A percentile compares a stretch with the other conserved stretches of the same genome.
Conservation (phyloP, 1,284 basidiomycete genomes). For the Hortiboletus rubellus region DNA sequence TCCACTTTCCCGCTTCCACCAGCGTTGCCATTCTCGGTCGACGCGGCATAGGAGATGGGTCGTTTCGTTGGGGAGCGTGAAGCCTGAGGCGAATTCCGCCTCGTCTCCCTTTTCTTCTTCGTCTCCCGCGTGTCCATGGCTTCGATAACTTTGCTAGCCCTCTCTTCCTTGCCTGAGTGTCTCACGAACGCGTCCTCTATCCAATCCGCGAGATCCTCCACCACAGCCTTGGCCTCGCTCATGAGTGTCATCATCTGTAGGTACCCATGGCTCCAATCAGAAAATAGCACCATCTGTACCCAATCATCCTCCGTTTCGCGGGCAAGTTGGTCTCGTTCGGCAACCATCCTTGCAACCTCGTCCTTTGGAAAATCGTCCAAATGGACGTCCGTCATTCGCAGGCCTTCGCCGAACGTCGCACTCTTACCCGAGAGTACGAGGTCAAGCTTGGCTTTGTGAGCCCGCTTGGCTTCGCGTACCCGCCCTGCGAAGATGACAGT, state of each 20-base stretch:
- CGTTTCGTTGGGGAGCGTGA: slow-evolving; percentile 28
- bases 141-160: slow-evolving; percentile 15
- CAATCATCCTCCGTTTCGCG: slow-evolving; percentile 88
- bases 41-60: background rate
- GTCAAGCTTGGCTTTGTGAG: slow-evolving; percentile 70
- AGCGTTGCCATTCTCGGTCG: background rate
- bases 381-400: slow-evolving; percentile 44
- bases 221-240: slow-evolving; percentile 78
- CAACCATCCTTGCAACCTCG: slow-evolving; percentile 45
- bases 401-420: slow-evolving; percentile 54
- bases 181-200: slow-evolving; percentile 77
- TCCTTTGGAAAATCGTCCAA: slow-evolving; percentile 29
- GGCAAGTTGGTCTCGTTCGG: slow-evolving; percentile 59
- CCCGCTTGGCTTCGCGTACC: slow-evolving; percentile 88
- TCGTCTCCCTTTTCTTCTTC: slow-evolving; percentile 20
- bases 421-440: slow-evolving; percentile 54
- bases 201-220: slow-evolving; percentile 92
- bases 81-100: slow-evolving; percentile 22
- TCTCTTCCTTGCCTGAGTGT: slow-evolving; percentile 24
- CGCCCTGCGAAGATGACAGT: slow-evolving; percentile 94
- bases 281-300: slow-evolving; percentile 90
- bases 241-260: slow-evolving; percentile 92
- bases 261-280: slow-evolving; percentile 93
- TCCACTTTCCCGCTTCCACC: slow-evolving; percentile 17
- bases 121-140: slow-evolving; percentile 10